Base-by-base conservation (phyloP, 2,329 filamentous ascomycete genomes). In the Fusarium torreyae region DNA sequence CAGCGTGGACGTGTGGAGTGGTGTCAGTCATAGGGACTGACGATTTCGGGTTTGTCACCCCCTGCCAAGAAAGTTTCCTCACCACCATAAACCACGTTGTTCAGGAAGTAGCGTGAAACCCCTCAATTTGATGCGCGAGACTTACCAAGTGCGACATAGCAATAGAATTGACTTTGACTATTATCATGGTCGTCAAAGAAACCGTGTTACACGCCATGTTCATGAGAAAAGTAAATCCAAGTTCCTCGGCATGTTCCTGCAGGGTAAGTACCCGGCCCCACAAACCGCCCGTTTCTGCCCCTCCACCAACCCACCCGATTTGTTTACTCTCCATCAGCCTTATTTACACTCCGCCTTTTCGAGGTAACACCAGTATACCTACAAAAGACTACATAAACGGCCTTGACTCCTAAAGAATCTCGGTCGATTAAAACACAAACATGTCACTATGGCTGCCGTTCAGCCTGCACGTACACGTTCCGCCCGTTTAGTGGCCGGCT, bases 401-500 rank as follows among this genome's bases (percentile, higher is more conserved):
- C 42, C 9, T 18, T 26, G 17, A 17, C 31, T 22, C 20, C 33
- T 42, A 20, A 22, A n/a, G 18, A 26, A 28, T 24, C 6, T 34
- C 17, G 20, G n/a, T 39, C 43, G 17, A 31, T 17, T 39, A 40
- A 56, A 28, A 14, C 20, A 42, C 43, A 54, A 72, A 69, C 20
- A 74, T 74, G 70, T n/a, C 42, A 58, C 43, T 36, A 74, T 74
- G 72, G 69, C 72, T 68, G 65, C 72, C 15, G 69, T 66, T 17
- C 72, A 74, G 57, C 69, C 70, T 66, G 58, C 71, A 13, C 72
- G 72, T 39, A 72, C 69, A 46, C 73, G 72, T 39, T 75, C 72
- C n/a, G 72, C 72, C 63, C 72, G 72, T 56, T 48, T 74, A 53
- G 71, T 75, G 57, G 72, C 72, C 45, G 71, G 67, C 40, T 65